A percentile compares a stretch with the other conserved stretches of the same genome.
Conservation (phyloP, 441 rosid species). For the Mallotus japonicus region DNA sequence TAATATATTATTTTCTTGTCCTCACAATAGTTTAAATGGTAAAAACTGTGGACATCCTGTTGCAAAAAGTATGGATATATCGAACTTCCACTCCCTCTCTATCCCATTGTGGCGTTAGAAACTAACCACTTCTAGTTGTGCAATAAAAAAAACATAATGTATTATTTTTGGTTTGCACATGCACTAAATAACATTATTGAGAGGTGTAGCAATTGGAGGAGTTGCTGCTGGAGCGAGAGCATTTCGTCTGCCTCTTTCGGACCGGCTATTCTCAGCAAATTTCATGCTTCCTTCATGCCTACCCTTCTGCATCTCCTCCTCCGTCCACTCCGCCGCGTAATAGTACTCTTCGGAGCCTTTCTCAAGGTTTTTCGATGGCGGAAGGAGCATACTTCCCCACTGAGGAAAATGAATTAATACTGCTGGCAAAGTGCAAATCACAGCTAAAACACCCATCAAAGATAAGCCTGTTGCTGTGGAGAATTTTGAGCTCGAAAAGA, state of each 20-base stretch:
- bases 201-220: conserved; percentile 35
- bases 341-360: conserved; percentile 57
- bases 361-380: conserved; percentile 23
- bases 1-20: too few relatives aligned
- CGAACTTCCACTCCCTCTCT: too few relatives aligned
- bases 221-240: conserved; percentile 28
- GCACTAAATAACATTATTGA: conserved; percentile 15
- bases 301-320: conserved; percentile 53
- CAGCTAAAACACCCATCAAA: conserved; percentile 64
- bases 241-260: conserved; percentile 52
- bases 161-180: too few relatives aligned
- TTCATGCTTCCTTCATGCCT: conserved; percentile 59
- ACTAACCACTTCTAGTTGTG: too few relatives aligned
- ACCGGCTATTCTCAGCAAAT: conserved; percentile 63
- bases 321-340: conserved; percentile 56
- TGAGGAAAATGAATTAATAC: conserved; percentile 7
- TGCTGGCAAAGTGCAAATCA: conserved; percentile 42
- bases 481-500: conserved; percentile 68
- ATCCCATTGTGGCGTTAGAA: too few relatives aligned
- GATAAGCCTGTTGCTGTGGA: conserved; percentile 68
- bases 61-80: too few relatives aligned
- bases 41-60: too few relatives aligned
- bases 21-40: too few relatives aligned
- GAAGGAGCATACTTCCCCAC: conserved; percentile 9
- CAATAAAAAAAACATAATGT: too few relatives aligned